Evolutionary conservation across 2,329 filamentous ascomycete genomes (phyloP).

Genomic region (Atkinsonella hypoxylon): DNA sequence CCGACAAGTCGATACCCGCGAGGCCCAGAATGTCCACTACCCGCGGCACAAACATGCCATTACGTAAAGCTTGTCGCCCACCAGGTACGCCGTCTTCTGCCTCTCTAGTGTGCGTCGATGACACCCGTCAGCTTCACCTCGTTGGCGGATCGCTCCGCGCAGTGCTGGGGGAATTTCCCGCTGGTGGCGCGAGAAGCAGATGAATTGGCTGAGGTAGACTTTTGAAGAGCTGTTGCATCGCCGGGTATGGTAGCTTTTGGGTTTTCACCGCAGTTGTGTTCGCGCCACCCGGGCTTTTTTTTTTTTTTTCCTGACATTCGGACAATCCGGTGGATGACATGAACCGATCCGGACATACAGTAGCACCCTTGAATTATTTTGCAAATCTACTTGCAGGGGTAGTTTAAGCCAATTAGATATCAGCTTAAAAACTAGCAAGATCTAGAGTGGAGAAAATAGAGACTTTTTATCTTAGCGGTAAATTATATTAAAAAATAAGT

Average conservation of each 20-base stretch:
- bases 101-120: conserved; percentile 12
- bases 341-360: too few species aligned
- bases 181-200: conserved; percentile 13
- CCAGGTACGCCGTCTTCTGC: conserved; percentile 12
- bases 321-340: too few species aligned
- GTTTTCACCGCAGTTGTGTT: too few species aligned
- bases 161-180: conserved; percentile 14
- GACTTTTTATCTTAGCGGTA: too few species aligned
- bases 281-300: too few species aligned
- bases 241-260: conserved; percentile 9
- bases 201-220: conserved; percentile 17
- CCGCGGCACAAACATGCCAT: conserved; percentile 16
- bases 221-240: conserved; percentile 12
- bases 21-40: background rate
- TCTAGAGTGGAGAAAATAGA: too few species aligned
- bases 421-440: too few species aligned
- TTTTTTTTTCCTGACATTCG: too few species aligned
- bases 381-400: too few species aligned
- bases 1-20: background rate
- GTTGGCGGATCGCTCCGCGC: conserved; percentile 18
- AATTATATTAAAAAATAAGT: too few species aligned
- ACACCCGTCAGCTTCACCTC: conserved; percentile 19
- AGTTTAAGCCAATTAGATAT: too few species aligned
- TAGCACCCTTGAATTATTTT: too few species aligned
- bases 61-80: conserved; percentile 13